Conservation (phyloP, 495 filamentous ascomycete species). For the Penicillium fimorum region DNA sequence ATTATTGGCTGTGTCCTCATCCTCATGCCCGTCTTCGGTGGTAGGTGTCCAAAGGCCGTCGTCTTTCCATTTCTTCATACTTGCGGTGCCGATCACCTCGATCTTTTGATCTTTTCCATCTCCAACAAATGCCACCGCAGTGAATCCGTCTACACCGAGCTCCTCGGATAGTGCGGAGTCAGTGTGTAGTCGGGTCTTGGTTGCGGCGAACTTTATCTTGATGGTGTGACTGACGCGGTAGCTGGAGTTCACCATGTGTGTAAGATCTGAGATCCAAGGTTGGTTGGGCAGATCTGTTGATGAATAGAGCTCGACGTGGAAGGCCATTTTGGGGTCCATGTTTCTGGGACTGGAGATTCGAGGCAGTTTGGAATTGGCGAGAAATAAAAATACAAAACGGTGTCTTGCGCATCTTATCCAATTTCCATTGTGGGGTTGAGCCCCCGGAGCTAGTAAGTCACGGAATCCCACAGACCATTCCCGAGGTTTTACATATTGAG, state of each 20-base stretch:
- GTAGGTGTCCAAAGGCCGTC: slow-evolving; percentile 15
- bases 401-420: background rate
- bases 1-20: background rate
- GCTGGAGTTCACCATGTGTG: background rate
- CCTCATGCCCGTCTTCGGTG: background rate
- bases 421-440: background rate
- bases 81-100: slow-evolving; percentile 18
- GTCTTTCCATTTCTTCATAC: slow-evolving; percentile 22
- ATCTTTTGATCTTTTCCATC: background rate
- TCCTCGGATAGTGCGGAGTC: background rate
- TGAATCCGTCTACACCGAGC: background rate
- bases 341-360: background rate
- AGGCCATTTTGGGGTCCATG: background rate
- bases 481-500: too few relatives aligned
- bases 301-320: background rate
- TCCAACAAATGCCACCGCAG: background rate
- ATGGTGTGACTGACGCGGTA: background rate
- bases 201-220: background rate
- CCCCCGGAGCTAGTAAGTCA: background rate
- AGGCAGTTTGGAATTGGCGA: too few relatives aligned
- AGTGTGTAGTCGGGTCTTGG: background rate
- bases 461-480: background rate
- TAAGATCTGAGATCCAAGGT: background rate
- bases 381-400: too few relatives aligned
- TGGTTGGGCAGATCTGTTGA: background rate